These are phyloP conservation scores for Solanum hybrid DNA, from an alignment of 305 asterid genomes.

Conservation along the genomic window DNA sequence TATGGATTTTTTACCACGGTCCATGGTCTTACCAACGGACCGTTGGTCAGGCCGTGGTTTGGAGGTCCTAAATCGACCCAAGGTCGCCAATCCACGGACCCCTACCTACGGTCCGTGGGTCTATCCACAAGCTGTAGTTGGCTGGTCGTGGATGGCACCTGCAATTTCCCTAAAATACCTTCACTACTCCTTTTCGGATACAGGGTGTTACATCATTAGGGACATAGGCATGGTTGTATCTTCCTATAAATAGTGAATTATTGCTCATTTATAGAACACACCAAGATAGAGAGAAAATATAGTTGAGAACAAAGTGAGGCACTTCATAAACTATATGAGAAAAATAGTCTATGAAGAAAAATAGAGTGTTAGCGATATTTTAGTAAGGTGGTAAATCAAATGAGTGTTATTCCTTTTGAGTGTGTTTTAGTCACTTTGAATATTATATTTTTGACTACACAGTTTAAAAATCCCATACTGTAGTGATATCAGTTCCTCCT, in stretches of 20 bases:
- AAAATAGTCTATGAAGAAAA: no score
- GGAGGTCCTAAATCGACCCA: neutral
- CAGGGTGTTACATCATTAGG: neutral
- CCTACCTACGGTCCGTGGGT: neutral
- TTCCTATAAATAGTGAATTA: neutral
- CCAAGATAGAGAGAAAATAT: neutral
- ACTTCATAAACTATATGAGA: neutral
- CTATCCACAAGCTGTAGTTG: neutral
- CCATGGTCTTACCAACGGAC: neutral
- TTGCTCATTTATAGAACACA: neutral
- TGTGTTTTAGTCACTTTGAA: neutral
- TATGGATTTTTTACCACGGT: neutral
- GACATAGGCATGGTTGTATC: neutral
- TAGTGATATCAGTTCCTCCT: neutral
- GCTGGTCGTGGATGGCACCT: neutral
- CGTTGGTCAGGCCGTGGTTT: neutral
- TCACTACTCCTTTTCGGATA: neutral
- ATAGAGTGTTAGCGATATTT: neutral
- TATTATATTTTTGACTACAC: neutral
- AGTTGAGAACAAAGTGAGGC: neutral
- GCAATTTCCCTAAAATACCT: neutral
- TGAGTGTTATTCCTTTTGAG: neutral
- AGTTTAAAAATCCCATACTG: no score
- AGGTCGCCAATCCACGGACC: neutral
- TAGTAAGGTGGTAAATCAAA: neutral